Conservation (phyloP, 1,139 yeast genomes). For the Debaryomycetaceae sp. region DNA sequence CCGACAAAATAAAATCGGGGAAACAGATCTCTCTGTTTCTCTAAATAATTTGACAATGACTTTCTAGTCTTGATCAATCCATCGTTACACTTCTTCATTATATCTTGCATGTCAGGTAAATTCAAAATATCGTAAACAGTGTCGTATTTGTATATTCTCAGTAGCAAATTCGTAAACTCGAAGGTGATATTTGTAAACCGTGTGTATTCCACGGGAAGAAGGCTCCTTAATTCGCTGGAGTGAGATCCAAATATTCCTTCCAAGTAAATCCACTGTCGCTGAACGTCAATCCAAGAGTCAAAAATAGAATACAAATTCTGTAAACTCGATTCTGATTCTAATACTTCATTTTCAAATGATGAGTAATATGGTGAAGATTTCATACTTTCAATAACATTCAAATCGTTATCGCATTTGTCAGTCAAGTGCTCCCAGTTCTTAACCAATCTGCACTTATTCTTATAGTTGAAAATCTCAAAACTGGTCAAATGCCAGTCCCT, state of each 20-base stretch:
- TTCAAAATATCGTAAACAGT: conserved; percentile 56
- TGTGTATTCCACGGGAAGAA: conserved; percentile 68
- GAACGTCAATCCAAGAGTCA: conserved; percentile 80
- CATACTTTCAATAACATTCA: conserved; percentile 67
- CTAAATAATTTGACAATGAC: conserved; percentile 76
- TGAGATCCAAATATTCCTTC: conserved; percentile 71
- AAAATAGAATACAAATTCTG: conserved; percentile 50
- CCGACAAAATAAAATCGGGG: conserved; percentile 89
- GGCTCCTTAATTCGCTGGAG: conserved; percentile 48
- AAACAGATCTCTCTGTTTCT: conserved; percentile 70
- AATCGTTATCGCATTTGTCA: conserved; percentile 57
- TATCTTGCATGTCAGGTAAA: conserved; percentile 47
- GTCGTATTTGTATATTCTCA: conserved; percentile 48
- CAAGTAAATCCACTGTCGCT: conserved; percentile 84
- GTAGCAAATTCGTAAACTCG: conserved; percentile 54
- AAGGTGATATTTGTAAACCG: conserved; percentile 63
- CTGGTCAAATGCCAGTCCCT: conserved; percentile 45
- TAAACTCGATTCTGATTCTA: conserved; percentile 55
- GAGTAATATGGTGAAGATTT: conserved; percentile 61
- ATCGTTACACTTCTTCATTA: conserved; percentile 53
- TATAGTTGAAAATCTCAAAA: conserved; percentile 56
- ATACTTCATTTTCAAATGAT: conserved; percentile 59
- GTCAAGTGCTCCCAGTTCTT: conserved; percentile 68
- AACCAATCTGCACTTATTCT: conserved; percentile 53
- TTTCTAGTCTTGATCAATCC: conserved; percentile 56